Percentiles rank a stretch among this genome's conserved stretches.
These are phyloP conservation scores for Fusarium brevicatenulatum DNA, from an alignment of 2,329 filamentous ascomycete genomes.

Conservation along the genomic window DNA sequence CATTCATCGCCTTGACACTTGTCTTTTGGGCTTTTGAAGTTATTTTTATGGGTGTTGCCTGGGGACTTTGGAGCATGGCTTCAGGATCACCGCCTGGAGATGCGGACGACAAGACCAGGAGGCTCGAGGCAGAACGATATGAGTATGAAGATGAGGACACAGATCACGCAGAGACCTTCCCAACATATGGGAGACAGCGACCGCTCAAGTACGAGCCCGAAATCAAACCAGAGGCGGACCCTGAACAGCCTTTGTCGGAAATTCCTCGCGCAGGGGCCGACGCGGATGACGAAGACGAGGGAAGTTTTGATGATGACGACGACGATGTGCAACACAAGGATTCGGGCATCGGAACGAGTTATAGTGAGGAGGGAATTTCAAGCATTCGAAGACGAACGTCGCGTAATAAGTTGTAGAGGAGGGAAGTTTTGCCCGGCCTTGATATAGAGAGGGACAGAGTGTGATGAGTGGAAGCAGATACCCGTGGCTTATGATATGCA, in stretches of 20 bases:
- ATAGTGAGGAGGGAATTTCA: conserved; percentile 52
- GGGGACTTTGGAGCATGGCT: conserved; percentile 64
- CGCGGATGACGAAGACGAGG: conserved; percentile 58
- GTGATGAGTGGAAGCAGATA: conserved; percentile 18
- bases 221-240: conserved; percentile 50
- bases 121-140: conserved; percentile 30
- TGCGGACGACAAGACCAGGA: conserved; percentile 7
- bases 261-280: conserved; percentile 52
- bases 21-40: conserved; percentile 84
- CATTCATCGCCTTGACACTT: conserved; percentile 73
- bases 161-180: conserved; percentile 57
- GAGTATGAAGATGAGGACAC: conserved; percentile 49
- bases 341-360: conserved; percentile 66
- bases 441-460: background rate
- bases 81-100: conserved; percentile 28
- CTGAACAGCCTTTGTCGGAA: conserved; percentile 48
- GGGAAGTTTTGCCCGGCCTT: conserved; percentile 3
- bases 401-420: conserved; percentile 28
- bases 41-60: conserved; percentile 71
- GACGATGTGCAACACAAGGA: conserved; percentile 48
- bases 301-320: conserved; percentile 51
- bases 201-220: conserved; percentile 54
- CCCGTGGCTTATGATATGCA: conserved; percentile 3
- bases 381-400: conserved; percentile 48
- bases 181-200: conserved; percentile 54